Evolutionary conservation across 129 eudicot genomes (phyloP), one percentile per base, ranked within the genome.

Genomic region (Helianthus tuberosus): DNA sequence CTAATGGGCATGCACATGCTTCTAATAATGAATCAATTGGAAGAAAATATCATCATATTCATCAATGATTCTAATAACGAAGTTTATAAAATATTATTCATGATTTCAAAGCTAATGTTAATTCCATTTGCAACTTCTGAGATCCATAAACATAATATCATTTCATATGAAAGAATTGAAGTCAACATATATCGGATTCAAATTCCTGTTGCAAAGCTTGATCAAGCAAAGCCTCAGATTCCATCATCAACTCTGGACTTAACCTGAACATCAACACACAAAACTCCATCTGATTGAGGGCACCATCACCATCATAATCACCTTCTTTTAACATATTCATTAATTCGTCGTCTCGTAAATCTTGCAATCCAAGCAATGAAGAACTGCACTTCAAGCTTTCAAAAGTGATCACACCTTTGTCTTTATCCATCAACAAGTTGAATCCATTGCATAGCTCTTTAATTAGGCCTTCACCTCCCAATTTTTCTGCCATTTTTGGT

Each of bases 231-330:
- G 71, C 80, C 77, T 77, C 74, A 11, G 89, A 82, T 32, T 62
- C 71, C 5, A 72, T 61, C 89, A 85, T 85, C 72, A 85, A 68
- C 10, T 82, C 89, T 0, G 89, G 89, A 49, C 89, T 87, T 63
- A 87, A 58, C 71, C 93, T 74, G 64, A 87, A 87, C 93, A 87
- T 87, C 47, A 87, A 80, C 60, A 87, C 93, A 81, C 89, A 87
- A 77, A 87, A 87, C 77, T 87, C 93, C 89, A 81, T 87, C 35
- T 81, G 75, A 68, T 61, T 77, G 55, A 87, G 62, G 12, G 74
- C 72, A 16, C 85, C 87, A 77, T 87, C 93, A 11, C 87, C 87
- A 66, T 87, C 87, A 39, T 79, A 32, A 80, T 87, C 93, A 3
- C 93, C 93, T 82, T 82, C 89, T 44, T 73, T 74, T 39, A 87